Evolutionary conservation across 202 grass and related monocot genomes (phyloP).

Genomic region (Elaeis oleifera): DNA sequence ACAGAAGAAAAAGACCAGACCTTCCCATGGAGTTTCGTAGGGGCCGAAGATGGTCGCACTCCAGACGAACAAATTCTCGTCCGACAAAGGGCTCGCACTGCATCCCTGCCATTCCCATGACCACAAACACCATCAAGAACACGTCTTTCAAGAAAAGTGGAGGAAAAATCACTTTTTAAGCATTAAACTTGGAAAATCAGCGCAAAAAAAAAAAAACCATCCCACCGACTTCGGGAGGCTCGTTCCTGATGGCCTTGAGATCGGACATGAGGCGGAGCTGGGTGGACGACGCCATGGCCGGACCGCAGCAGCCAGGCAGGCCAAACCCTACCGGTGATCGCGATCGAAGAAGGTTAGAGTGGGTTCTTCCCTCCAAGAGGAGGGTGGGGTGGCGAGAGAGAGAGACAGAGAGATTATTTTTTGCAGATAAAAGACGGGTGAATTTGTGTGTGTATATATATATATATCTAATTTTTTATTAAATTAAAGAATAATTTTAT

Average conservation of each 20-base stretch:
- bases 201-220: neutral
- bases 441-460: too few species aligned
- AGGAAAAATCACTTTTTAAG: too few species aligned
- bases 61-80: slow-evolving; percentile 34
- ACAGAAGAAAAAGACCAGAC: slow-evolving; percentile 10
- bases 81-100: slow-evolving; percentile 24
- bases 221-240: slow-evolving; percentile 16
- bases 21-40: slow-evolving; percentile 31
- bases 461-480: too few species aligned
- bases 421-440: too few species aligned
- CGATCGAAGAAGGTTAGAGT: too few species aligned
- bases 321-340: too few species aligned
- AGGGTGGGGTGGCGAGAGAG: too few species aligned
- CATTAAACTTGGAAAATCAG: neutral
- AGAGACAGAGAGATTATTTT: too few species aligned
- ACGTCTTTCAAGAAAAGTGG: neutral
- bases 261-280: slow-evolving; percentile 28
- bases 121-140: neutral
- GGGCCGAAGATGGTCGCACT: slow-evolving; percentile 29
- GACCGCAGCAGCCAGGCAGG: too few species aligned
- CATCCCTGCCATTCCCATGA: slow-evolving; percentile 4
- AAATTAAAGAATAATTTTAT: too few species aligned
- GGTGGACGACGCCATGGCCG: slow-evolving; percentile 3
- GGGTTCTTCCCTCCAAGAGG: too few species aligned
- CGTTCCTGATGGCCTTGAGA: slow-evolving; percentile 24